A percentile compares a stretch with the other conserved stretches of the same genome.
phyloP scores from a whole-genome alignment of 2,329 filamentous ascomycete species.

The Cercospora sojina region DNA sequence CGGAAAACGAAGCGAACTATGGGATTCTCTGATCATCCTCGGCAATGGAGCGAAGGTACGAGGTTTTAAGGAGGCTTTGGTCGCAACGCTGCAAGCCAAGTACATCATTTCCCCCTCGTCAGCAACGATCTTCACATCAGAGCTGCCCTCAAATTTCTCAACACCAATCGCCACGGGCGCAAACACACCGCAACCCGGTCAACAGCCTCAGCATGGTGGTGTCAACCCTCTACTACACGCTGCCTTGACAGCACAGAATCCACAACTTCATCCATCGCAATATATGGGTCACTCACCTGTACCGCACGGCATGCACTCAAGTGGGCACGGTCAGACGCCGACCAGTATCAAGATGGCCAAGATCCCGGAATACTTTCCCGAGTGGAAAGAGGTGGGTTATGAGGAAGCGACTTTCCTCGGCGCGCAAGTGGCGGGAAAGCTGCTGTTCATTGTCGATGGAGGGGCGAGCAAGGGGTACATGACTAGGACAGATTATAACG shows the following conservation, averaged over 20 bases:
- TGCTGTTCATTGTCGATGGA: constrained; percentile 68
- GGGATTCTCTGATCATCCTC: constrained; percentile 89
- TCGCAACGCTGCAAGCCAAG: constrained; percentile 74
- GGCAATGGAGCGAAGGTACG: constrained; percentile 75
- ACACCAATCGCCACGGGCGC: constrained; percentile 87
- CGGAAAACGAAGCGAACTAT: constrained; percentile 79
- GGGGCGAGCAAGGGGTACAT: constrained; percentile 68
- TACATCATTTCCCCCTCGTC: constrained; percentile 90
- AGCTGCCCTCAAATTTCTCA: constrained; percentile 88
- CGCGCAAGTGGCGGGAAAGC: constrained; percentile 79
- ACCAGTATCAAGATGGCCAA: constrained; percentile 77
- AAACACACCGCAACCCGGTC: constrained; percentile 73
- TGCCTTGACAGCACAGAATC: constrained; percentile 71
- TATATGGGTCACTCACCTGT: constrained; percentile 32
- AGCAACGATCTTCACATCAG: constrained; percentile 94
- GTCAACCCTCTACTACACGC: constrained; percentile 92
- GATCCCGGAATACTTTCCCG: constrained; percentile 80
- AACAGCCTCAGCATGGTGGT: constrained; percentile 44
- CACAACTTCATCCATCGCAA: constrained; percentile 45
- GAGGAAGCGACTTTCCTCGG: constrained; percentile 87
- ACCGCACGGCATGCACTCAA: constrained; percentile 45
- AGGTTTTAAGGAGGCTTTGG: constrained; percentile 84
- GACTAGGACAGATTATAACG: constrained; percentile 67
- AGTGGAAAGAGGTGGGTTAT: constrained; percentile 75
- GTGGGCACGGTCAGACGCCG: constrained; percentile 68